Conservation (phyloP, 441 rosid species). For the Bocquillonia castaneifolia region DNA sequence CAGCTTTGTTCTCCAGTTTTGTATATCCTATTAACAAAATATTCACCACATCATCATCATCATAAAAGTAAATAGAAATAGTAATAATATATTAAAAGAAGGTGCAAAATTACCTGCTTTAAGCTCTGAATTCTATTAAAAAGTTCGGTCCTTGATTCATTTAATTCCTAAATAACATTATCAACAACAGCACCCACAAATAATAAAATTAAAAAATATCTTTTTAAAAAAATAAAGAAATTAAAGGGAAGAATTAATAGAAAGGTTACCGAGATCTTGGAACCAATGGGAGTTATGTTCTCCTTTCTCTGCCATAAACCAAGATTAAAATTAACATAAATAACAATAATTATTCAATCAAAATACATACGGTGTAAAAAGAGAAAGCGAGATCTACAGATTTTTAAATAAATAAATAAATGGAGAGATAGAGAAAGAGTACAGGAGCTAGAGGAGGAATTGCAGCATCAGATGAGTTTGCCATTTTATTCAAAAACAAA, state of each 20-base stretch:
- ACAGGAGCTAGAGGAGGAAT: too few relatives aligned
- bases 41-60: too few relatives aligned
- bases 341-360: too few relatives aligned
- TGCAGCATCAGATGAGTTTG: too few relatives aligned
- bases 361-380: too few relatives aligned
- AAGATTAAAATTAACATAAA: too few relatives aligned
- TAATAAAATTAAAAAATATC: not conserved
- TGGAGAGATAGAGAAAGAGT: too few relatives aligned
- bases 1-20: constrained; percentile 84
- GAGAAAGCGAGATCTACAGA: too few relatives aligned
- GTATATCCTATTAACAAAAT: constrained; percentile 77
- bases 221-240: not conserved
- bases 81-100: not conserved
- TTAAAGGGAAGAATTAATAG: not conserved
- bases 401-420: too few relatives aligned
- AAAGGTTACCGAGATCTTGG: constrained; percentile 53
- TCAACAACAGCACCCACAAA: not conserved
- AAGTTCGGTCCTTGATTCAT: constrained; percentile 77
- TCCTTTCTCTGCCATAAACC: constrained; percentile 64
- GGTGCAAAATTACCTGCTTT: constrained; percentile 55
- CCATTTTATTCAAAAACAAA: too few relatives aligned
- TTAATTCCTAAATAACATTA: constrained; percentile 53
- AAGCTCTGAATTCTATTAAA: constrained; percentile 74
- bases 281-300: constrained; percentile 47
- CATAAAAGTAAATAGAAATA: too few relatives aligned